A percentile compares a stretch with the other conserved stretches of the same genome.
Conservation (phyloP, 169 alveolate genomes). For the Babesia ovata region DNA sequence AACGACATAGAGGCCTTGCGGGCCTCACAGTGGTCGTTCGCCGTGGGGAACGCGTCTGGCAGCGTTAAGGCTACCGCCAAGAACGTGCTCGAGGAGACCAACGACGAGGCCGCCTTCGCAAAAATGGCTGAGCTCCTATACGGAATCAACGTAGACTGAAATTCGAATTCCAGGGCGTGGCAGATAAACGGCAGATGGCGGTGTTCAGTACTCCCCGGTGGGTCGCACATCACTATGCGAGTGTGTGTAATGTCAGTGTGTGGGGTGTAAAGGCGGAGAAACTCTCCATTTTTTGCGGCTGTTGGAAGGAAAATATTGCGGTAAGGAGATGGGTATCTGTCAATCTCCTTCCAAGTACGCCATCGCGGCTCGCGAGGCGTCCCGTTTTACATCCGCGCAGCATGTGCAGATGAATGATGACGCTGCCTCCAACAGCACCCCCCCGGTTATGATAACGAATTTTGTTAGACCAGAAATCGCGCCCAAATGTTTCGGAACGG, state of each 20-base stretch:
- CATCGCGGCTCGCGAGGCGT: too few relatives aligned
- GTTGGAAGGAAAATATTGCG: neutral
- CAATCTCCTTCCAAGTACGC: too few relatives aligned
- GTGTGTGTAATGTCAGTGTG: neutral
- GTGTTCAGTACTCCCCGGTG: neutral
- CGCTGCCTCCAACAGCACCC: too few relatives aligned
- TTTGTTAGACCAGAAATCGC: constrained; percentile 4
- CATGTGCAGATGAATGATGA: too few relatives aligned
- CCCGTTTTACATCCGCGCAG: too few relatives aligned
- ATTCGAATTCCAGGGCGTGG: too few relatives aligned
- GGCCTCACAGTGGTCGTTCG: constrained; percentile 31
- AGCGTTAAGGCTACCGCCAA: constrained; percentile 43
- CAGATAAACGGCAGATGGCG: too few relatives aligned
- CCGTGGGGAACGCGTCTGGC: constrained; percentile 57
- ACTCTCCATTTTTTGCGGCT: neutral
- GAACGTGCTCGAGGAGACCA: constrained; percentile 35
- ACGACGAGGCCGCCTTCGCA: constrained; percentile 54
- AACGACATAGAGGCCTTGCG: constrained; percentile 53
- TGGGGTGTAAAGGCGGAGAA: neutral
- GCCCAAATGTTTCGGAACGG: constrained; percentile 52
- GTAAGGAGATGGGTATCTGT: too few relatives aligned
- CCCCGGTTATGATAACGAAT: neutral
- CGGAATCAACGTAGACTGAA: constrained; percentile 6
- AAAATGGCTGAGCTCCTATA: constrained; percentile 27
- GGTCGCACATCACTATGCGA: neutral